These are phyloP conservation scores for Curvularia sp. DNA, from an alignment of 2,329 filamentous ascomycete species.

Conservation along the genomic window DNA sequence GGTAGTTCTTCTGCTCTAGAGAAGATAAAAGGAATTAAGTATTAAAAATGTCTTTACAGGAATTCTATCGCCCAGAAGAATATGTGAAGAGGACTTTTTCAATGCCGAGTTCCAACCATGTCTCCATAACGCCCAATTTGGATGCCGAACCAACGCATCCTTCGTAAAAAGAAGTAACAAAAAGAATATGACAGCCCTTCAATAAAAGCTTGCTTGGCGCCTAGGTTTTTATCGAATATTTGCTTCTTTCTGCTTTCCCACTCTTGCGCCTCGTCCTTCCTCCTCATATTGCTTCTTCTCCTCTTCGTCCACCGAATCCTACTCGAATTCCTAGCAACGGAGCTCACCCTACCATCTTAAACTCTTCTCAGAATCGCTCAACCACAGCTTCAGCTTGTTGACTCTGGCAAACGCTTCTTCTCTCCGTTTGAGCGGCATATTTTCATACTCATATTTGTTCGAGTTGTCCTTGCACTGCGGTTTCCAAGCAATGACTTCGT, in stretches of 20 bases:
- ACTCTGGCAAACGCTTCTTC: constrained; percentile 5
- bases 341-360: background rate
- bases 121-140: background rate
- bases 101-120: background rate
- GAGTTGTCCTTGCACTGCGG: background rate
- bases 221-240: background rate
- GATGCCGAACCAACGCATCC: background rate
- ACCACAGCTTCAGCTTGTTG: background rate
- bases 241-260: background rate
- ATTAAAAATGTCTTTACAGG: background rate
- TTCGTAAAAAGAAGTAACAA: background rate
- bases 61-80: background rate
- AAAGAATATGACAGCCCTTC: background rate
- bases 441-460: background rate
- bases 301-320: background rate
- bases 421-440: background rate
- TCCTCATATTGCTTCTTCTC: background rate
- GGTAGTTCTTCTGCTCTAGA: background rate
- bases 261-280: background rate
- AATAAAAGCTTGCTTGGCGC: background rate
- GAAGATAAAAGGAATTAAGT: background rate
- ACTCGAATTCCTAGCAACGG: background rate
- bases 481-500: background rate
- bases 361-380: background rate
- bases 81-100: background rate